Percentiles rank a stretch among this genome's conserved stretches.
These are phyloP conservation scores for Colletotrichum sansevieriae DNA, from an alignment of 2,329 filamentous ascomycete species.

Conservation along the genomic window DNA sequence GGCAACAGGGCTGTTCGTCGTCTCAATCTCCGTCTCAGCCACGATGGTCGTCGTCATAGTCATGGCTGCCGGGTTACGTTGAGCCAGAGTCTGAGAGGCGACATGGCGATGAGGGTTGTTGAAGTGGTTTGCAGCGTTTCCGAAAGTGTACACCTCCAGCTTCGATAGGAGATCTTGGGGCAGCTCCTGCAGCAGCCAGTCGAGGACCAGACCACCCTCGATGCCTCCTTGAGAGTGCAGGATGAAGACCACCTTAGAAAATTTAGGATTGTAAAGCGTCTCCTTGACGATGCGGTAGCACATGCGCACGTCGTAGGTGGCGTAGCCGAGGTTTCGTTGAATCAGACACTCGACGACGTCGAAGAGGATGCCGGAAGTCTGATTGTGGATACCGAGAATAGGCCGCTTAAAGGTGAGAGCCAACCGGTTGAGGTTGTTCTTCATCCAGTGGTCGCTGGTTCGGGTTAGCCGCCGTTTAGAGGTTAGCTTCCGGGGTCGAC, in stretches of 20 bases:
- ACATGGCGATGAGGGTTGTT: constrained; percentile 71
- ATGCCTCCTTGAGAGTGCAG: constrained; percentile 85
- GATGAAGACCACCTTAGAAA: constrained; percentile 79
- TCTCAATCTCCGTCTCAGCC: constrained; percentile 16
- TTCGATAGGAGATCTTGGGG: constrained; percentile 75
- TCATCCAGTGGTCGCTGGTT: constrained; percentile 73
- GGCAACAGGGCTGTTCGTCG: constrained; percentile 15
- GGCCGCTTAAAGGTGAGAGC: constrained; percentile 79
- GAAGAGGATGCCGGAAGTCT: constrained; percentile 79
- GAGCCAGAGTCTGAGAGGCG: constrained; percentile 56
- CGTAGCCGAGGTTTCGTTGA: constrained; percentile 80
- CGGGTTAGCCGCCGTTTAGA: constrained; percentile 15
- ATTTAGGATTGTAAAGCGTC: constrained; percentile 71
- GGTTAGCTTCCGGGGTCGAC: constrained; percentile 44
- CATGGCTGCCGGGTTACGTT: constrained; percentile 50
- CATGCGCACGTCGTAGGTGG: constrained; percentile 75
- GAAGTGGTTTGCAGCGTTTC: constrained; percentile 84
- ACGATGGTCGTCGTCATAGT: constrained; percentile 36
- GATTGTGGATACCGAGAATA: constrained; percentile 81
- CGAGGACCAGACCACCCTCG: constrained; percentile 78
- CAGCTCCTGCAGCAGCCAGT: constrained; percentile 82
- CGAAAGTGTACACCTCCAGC: constrained; percentile 84
- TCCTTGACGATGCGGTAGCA: constrained; percentile 74
- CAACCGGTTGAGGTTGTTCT: constrained; percentile 78
- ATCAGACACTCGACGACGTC: constrained; percentile 84